Evolutionary conservation across 495 filamentous ascomycete genomes (phyloP).

Genomic region (Neurospora intermedia): DNA sequence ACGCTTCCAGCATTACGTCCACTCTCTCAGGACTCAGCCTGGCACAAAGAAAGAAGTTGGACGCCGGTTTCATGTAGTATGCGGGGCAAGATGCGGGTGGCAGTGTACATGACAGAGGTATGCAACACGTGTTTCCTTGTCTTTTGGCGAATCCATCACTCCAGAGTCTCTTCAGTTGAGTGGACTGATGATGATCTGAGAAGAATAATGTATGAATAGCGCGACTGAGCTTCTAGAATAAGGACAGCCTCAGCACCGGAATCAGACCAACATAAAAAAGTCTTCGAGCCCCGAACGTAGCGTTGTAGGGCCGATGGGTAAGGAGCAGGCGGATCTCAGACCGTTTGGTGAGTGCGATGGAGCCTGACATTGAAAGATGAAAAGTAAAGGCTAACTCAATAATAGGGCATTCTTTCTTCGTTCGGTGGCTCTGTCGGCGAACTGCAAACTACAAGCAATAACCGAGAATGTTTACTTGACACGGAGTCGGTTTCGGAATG

Average conservation of each 20-base stretch:
- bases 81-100: background rate
- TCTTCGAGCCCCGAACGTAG: background rate
- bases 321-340: background rate
- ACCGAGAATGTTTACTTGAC: background rate
- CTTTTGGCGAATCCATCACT: background rate
- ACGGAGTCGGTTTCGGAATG: background rate
- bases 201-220: background rate
- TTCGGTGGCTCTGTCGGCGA: background rate
- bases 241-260: background rate
- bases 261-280: background rate
- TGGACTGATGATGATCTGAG: background rate
- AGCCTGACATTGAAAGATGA: background rate
- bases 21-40: background rate
- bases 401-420: background rate
- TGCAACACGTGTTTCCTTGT: background rate
- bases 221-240: background rate
- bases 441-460: background rate
- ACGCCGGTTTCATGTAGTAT: background rate
- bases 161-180: background rate
- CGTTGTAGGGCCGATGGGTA: background rate
- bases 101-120: background rate
- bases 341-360: background rate
- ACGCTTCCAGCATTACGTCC: background rate
- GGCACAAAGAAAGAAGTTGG: background rate
- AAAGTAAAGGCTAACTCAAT: background rate